Base-by-base conservation (phyloP, 257 asterid genomes). In the Primulina eburnea region DNA sequence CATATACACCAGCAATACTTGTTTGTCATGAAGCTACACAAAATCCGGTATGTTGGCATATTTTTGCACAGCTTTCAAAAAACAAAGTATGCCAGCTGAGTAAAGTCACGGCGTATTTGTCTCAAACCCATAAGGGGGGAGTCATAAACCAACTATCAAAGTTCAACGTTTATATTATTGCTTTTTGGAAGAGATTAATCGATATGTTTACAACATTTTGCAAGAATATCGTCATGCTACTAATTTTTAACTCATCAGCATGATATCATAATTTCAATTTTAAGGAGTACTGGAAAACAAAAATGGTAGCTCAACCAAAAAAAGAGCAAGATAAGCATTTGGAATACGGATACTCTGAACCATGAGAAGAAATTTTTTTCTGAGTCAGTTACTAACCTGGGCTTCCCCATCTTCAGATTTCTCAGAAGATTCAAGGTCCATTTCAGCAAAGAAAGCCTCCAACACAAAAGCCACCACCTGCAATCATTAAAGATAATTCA, bases 381-480 rank as follows among this genome's bases (percentile, higher is more conserved):
- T 43, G 50, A 75, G 52, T 40, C 52, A 10, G 17, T 32, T 38
- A 73, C 92, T 75, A 73, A 90, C 98, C 95, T 79, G 65, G 62
- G 20, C 71, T 34, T 73, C 87, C 62, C 74, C 87, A 68, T 81
- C 78, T 74, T 35, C 82, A 66, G 59, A 43, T 52, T 71, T 77
- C 72, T 75, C 96, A 70, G 81, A 40, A 37, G 84, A 52, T 87
- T 93, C 99, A 16, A 93, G 81, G 67, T 89, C 97, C 90, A 93
- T 78, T 82, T 93, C 99, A 72, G 96, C 96, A 74, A 90, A 92
- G 87, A 93, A 93, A 68, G 99, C 99, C 82, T 93, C 99, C 92
- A 90, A 84, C 71, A 93, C 96, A 85, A 93, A 93, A 65, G 99
- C 97, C 72, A 93, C 83, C 79, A 93, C 94, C 99, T 93, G 89